Evolutionary conservation across 2,329 filamentous ascomycete species (phyloP).

Genomic region (Apiospora saccharicola): DNA sequence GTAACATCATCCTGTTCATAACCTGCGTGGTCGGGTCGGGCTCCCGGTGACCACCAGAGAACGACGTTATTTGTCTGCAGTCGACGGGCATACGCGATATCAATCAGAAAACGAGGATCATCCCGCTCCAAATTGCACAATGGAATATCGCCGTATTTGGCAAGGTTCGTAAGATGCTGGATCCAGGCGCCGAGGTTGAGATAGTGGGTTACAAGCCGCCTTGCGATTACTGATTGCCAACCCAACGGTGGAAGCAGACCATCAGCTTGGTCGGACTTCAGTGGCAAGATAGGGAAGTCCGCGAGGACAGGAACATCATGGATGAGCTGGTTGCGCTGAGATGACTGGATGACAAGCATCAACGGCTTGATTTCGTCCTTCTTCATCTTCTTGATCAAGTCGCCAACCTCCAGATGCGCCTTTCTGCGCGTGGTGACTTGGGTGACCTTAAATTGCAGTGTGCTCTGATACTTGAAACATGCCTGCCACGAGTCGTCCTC

Average conservation of each 20-base stretch:
- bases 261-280: slow-evolving; percentile 84
- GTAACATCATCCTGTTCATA: slow-evolving; percentile 92
- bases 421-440: slow-evolving; percentile 92
- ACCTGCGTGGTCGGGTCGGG: slow-evolving; percentile 92
- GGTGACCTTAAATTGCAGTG: slow-evolving; percentile 82
- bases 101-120: slow-evolving; percentile 93
- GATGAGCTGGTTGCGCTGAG: slow-evolving; percentile 79
- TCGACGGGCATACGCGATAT: slow-evolving; percentile 90
- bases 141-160: slow-evolving; percentile 91
- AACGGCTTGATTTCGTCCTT: slow-evolving; percentile 83
- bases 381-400: slow-evolving; percentile 88
- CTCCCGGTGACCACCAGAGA: slow-evolving; percentile 92
- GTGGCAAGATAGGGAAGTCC: slow-evolving; percentile 82
- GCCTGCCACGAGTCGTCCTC: slow-evolving; percentile 77
- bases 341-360: slow-evolving; percentile 90
- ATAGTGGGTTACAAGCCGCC: slow-evolving; percentile 87
- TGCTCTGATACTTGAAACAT: slow-evolving; percentile 86
- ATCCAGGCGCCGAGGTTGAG: slow-evolving; percentile 94
- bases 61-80: slow-evolving; percentile 92
- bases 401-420: slow-evolving; percentile 85
- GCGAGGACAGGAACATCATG: slow-evolving; percentile 86
- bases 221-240: slow-evolving; percentile 91
- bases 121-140: slow-evolving; percentile 95
- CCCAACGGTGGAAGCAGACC: slow-evolving; percentile 88
- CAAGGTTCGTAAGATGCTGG: slow-evolving; percentile 83